Conservation (phyloP, 2,329 filamentous ascomycete species). For the Amylocarpus encephaloides region DNA sequence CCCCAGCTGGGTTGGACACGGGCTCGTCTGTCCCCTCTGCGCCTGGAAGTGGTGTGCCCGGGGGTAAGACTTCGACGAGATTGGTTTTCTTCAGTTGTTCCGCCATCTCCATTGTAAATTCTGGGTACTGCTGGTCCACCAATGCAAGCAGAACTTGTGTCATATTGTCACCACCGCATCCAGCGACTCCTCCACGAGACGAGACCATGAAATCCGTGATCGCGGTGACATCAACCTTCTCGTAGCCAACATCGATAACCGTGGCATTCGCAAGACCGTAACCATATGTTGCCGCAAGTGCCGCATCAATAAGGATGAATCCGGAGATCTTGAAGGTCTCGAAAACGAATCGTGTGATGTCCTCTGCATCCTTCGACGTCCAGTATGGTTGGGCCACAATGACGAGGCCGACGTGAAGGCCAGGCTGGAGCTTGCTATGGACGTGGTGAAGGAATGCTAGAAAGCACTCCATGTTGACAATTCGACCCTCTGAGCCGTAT, state of each 20-base stretch:
- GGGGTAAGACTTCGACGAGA: conserved; percentile 61
- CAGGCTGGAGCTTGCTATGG: conserved; percentile 80
- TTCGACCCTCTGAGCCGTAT: conserved; percentile 56
- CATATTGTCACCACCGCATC: conserved; percentile 81
- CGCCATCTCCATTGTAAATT: conserved; percentile 59
- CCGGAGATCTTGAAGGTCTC: conserved; percentile 95
- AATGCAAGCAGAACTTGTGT: conserved; percentile 66
- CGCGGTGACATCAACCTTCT: conserved; percentile 89
- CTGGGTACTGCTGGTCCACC: conserved; percentile 44
- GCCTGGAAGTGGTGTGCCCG: conserved; percentile 39
- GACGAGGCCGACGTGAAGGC: conserved; percentile 90
- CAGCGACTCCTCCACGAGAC: conserved; percentile 52
- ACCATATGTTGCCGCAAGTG: conserved; percentile 80
- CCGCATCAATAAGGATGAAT: conserved; percentile 84
- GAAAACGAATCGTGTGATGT: conserved; percentile 88
- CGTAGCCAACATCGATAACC: conserved; percentile 83
- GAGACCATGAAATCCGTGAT: conserved; percentile 75
- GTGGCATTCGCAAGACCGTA: conserved; percentile 70
- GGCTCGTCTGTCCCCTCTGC: conserved; percentile 43
- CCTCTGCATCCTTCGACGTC: conserved; percentile 81
- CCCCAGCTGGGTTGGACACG: conserved; percentile 30
- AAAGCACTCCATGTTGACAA: conserved; percentile 88
- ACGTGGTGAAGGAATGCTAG: conserved; percentile 90
- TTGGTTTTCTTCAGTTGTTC: conserved; percentile 63
- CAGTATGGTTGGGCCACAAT: conserved; percentile 85